Evolutionary conservation across 768 basidiomycete genomes (phyloP).

Genomic region (Amanita brunnescens): DNA sequence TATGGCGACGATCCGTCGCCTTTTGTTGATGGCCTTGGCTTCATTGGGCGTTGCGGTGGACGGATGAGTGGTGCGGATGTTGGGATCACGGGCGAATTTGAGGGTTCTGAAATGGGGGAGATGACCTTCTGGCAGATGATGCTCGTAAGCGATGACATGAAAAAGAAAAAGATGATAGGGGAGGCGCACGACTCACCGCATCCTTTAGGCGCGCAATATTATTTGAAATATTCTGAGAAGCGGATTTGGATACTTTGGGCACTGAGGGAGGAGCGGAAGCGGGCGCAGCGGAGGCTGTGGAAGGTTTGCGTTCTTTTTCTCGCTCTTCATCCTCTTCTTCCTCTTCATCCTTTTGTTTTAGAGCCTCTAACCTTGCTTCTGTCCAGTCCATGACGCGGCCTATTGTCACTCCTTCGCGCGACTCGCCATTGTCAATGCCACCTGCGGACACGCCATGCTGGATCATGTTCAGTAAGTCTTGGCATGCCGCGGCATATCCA

Average conservation of each 20-base stretch:
- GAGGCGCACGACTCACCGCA: background rate
- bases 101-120: constrained; percentile 14
- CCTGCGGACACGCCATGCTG: constrained; percentile 72
- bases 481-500: constrained; percentile 73
- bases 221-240: constrained; percentile 18
- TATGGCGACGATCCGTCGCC: constrained; percentile 10
- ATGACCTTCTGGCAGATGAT: constrained; percentile 3
- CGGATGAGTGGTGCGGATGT: constrained; percentile 8
- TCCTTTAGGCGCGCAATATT: background rate
- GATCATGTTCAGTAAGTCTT: constrained; percentile 73
- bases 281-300: constrained; percentile 14
- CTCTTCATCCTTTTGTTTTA: constrained; percentile 67
- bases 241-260: constrained; percentile 15
- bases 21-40: constrained; percentile 14
- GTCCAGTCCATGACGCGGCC: constrained; percentile 81
- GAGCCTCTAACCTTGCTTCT: constrained; percentile 72
- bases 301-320: constrained; percentile 42
- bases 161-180: no score
- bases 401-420: constrained; percentile 58
- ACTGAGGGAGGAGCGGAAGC: constrained; percentile 4
- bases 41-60: constrained; percentile 19
- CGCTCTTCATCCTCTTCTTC: constrained; percentile 76
- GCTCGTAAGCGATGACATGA: background rate
- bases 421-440: constrained; percentile 35
- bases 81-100: background rate